phyloP scores from a whole-genome alignment of 129 eudicot genomes.

The Erigeron canadensis region DNA sequence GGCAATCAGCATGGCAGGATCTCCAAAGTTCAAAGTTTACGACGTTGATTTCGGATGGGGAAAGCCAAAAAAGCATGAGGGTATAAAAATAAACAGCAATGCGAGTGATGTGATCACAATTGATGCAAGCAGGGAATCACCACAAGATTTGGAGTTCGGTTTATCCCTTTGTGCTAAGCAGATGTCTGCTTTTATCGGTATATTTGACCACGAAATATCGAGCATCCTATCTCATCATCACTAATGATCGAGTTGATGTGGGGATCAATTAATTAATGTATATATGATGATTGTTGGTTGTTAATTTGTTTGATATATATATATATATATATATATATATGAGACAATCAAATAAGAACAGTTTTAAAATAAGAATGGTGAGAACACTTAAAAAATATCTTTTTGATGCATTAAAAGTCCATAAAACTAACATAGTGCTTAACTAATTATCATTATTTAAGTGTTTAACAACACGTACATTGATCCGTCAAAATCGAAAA shows the following conservation, averaged over 20 bases:
- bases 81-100: neutral
- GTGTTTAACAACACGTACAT: too few relatives aligned
- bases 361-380: too few relatives aligned
- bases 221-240: neutral
- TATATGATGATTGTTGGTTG: too few relatives aligned
- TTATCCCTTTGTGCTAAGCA: neutral
- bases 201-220: neutral
- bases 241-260: neutral
- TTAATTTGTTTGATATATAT: too few relatives aligned
- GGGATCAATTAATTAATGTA: too few relatives aligned
- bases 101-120: neutral
- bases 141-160: neutral
- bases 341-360: too few relatives aligned
- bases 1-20: neutral
- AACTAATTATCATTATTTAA: too few relatives aligned
- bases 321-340: too few relatives aligned
- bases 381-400: too few relatives aligned
- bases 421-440: too few relatives aligned
- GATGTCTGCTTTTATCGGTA: neutral
- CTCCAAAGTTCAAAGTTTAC: neutral
- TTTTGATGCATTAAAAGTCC: too few relatives aligned
- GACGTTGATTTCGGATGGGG: neutral
- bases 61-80: neutral
- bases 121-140: neutral
- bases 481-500: too few relatives aligned